Percentiles rank a stretch among this genome's conserved stretches.
These are phyloP conservation scores for Dactylella cylindrospora DNA, from an alignment of 2,329 filamentous ascomycete genomes.

Conservation along the genomic window DNA sequence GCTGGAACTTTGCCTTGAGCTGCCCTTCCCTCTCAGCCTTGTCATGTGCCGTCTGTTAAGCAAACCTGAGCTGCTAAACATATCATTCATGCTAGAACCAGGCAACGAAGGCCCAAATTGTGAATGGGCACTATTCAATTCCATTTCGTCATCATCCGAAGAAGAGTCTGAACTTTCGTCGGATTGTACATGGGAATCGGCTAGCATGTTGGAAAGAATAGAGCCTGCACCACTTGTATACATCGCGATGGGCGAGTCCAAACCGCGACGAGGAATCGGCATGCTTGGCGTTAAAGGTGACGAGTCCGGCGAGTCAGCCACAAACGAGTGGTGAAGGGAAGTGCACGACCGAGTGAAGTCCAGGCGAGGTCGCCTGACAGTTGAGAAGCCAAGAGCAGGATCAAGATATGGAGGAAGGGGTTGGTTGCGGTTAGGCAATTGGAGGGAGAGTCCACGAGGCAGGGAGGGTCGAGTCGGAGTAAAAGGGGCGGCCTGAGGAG, in stretches of 20 bases:
- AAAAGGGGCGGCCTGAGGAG: slow-evolving; percentile 6
- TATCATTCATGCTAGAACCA: slow-evolving; percentile 39
- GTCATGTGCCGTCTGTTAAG: slow-evolving; percentile 48
- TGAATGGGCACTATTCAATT: slow-evolving; percentile 50
- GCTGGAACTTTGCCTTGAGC: slow-evolving; percentile 64
- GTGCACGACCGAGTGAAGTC: slow-evolving; percentile 40
- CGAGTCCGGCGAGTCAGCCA: slow-evolving; percentile 40
- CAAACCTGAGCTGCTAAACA: slow-evolving; percentile 46
- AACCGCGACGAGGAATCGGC: slow-evolving; percentile 39
- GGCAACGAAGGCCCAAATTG: slow-evolving; percentile 41
- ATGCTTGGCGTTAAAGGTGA: slow-evolving; percentile 38
- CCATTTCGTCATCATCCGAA: slow-evolving; percentile 60
- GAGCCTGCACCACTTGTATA: slow-evolving; percentile 29
- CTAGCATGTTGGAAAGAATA: slow-evolving; percentile 30
- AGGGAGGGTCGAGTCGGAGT: slow-evolving; percentile 34
- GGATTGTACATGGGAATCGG: slow-evolving; percentile 31
- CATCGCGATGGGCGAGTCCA: slow-evolving; percentile 42
- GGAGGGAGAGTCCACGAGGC: slow-evolving; percentile 37
- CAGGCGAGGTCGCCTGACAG: slow-evolving; percentile 34
- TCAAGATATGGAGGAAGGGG: slow-evolving; percentile 36
- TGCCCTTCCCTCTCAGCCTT: slow-evolving; percentile 50
- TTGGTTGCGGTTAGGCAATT: slow-evolving; percentile 26
- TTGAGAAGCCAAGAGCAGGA: slow-evolving; percentile 40
- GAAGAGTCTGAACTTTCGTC: slow-evolving; percentile 27
- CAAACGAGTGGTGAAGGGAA: slow-evolving; percentile 31